Evolutionary conservation across 441 rosid species (phyloP).

Genomic region (Syzygium syzygioides): DNA sequence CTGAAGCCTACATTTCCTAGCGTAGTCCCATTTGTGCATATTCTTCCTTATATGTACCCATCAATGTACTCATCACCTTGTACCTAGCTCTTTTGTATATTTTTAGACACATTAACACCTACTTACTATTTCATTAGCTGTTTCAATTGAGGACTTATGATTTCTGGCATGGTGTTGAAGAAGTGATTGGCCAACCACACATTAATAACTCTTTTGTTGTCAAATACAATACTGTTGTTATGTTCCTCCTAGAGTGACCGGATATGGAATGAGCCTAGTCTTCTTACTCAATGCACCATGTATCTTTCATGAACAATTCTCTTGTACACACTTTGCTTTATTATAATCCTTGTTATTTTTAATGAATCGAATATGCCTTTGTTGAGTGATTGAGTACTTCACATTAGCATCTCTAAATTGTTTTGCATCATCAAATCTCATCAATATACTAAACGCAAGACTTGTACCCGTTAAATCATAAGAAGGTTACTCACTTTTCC

Average conservation of each 20-base stretch:
- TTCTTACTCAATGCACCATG: not conserved
- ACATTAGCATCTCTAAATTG: not conserved
- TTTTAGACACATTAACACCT: not conserved
- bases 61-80: not conserved
- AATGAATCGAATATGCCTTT: not conserved
- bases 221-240: not conserved
- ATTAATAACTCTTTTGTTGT: not conserved
- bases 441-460: not conserved
- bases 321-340: not conserved
- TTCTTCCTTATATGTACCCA: not conserved
- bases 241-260: not conserved
- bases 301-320: not conserved
- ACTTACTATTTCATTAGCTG: no score
- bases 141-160: not conserved
- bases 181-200: not conserved
- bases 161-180: not conserved
- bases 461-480: not conserved
- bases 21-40: not conserved
- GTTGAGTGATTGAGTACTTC: not conserved
- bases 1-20: not conserved
- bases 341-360: not conserved
- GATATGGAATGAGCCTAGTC: not conserved
- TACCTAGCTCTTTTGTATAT: not conserved
- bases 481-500: not conserved
- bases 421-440: not conserved